Evolutionary conservation across 2,329 filamentous ascomycete genomes (phyloP).

Genomic region (Pochonia chlamydosporia): DNA sequence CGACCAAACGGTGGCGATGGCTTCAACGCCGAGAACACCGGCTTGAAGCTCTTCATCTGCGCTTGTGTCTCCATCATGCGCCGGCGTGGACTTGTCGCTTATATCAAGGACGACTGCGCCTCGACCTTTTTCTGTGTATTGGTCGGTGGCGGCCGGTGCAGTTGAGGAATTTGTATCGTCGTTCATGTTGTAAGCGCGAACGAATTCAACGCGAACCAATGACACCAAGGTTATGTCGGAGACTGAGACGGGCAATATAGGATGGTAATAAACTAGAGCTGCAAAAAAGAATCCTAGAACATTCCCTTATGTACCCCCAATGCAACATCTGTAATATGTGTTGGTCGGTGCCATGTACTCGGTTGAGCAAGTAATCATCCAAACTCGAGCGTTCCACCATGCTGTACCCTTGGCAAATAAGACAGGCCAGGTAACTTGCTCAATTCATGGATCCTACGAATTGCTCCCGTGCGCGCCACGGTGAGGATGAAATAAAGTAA

Average conservation of each 20-base stretch:
- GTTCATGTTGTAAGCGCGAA: background rate
- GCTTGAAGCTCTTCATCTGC: slow-evolving; percentile 19
- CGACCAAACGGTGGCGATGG: slow-evolving; percentile 31
- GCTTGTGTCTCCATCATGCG: background rate
- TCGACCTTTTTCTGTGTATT: background rate
- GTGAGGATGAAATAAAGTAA: too few species aligned
- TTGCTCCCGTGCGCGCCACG: too few species aligned
- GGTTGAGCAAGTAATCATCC: background rate
- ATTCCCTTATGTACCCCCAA: too few species aligned
- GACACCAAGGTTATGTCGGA: too few species aligned
- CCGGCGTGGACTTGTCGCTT: background rate
- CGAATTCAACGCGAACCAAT: too few species aligned
- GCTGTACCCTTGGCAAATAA: background rate
- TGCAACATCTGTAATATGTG: too few species aligned
- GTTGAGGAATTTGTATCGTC: background rate
- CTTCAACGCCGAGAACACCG: slow-evolving; percentile 33
- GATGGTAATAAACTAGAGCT: too few species aligned
- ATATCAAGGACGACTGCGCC: background rate
- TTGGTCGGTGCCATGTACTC: too few species aligned
- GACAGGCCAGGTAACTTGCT: background rate
- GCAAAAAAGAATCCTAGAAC: too few species aligned
- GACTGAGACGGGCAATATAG: background rate
- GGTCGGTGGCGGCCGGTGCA: background rate
- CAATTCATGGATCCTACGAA: too few species aligned
- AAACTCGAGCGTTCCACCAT: background rate